A percentile compares a stretch with the other conserved stretches of the same genome.
These are phyloP conservation scores for Heterobasidion occidentale DNA, from an alignment of 1,284 basidiomycete species.

Conservation along the genomic window DNA sequence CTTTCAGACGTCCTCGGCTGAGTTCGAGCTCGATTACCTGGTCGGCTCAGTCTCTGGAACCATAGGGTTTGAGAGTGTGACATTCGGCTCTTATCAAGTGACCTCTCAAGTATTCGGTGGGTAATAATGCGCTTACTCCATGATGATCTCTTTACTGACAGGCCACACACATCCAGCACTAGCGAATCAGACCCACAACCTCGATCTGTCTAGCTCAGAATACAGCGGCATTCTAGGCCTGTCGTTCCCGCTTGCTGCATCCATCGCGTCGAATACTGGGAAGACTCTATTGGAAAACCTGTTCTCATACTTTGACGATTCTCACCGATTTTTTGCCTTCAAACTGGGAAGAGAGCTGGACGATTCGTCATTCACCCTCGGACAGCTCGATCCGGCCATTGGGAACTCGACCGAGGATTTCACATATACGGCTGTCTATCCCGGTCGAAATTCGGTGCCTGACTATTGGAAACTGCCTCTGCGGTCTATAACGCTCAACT, in stretches of 20 bases:
- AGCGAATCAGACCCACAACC: conserved; percentile 34
- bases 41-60: conserved; percentile 37
- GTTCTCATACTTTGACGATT: conserved; percentile 32
- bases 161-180: conserved; percentile 27
- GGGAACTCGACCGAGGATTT: conserved; percentile 27
- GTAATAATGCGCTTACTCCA: background rate
- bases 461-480: conserved; percentile 56
- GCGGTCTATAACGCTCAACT: conserved; percentile 36
- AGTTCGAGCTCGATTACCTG: conserved; percentile 38
- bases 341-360: conserved; percentile 33
- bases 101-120: conserved; percentile 33
- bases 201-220: conserved; percentile 37
- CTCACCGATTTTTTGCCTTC: conserved; percentile 41
- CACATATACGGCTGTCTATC: conserved; percentile 34
- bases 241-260: conserved; percentile 38
- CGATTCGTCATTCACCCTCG: conserved; percentile 44
- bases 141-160: background rate
- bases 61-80: conserved; percentile 35
- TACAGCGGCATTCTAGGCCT: conserved; percentile 54
- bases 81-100: conserved; percentile 34
- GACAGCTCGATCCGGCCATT: conserved; percentile 35
- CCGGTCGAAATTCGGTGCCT: conserved; percentile 25
- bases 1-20: conserved; percentile 20
- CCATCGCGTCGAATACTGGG: conserved; percentile 37
- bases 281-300: conserved; percentile 41